Evolutionary conservation across 2,329 filamentous ascomycete genomes (phyloP).

Genomic region (Rhexocercosporidium sp.): DNA sequence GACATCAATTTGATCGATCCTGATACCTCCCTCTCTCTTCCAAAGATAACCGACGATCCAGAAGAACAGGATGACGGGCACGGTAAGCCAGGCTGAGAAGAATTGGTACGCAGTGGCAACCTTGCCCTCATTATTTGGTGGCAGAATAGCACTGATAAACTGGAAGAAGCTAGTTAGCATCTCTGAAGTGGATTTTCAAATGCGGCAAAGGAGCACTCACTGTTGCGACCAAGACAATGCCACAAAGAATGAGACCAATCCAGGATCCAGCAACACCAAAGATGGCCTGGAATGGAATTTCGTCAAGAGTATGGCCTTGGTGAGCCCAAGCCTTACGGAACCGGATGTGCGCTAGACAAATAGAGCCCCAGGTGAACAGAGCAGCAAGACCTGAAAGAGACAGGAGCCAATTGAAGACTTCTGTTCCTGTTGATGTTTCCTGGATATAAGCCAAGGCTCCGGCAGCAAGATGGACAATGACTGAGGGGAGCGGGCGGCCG

Average conservation of each 20-base stretch:
- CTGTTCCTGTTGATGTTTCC: not conserved
- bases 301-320: constrained; percentile 56
- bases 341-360: constrained; percentile 67
- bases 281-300: constrained; percentile 50
- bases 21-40: constrained; percentile 16
- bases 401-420: constrained; percentile 63
- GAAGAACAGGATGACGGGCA: constrained; percentile 20
- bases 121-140: constrained; percentile 2
- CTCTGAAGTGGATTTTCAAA: not conserved
- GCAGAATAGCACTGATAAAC: constrained; percentile 18
- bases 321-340: constrained; percentile 65
- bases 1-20: constrained; percentile 18
- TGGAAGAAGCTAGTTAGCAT: not conserved
- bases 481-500: constrained; percentile 4
- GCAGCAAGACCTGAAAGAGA: constrained; percentile 73
- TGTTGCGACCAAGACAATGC: constrained; percentile 66
- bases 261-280: constrained; percentile 69
- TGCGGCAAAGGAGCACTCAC: not conserved
- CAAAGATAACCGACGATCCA: constrained; percentile 21
- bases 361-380: constrained; percentile 76
- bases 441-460: constrained; percentile 2
- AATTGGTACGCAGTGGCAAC: constrained; percentile 14
- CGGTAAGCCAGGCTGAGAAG: constrained; percentile 21
- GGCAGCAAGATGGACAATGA: not conserved
- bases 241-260: constrained; percentile 68